Evolutionary conservation across 768 basidiomycete genomes (phyloP), one percentile per base, ranked within the genome.

Genomic region (Xanthoconium purpureum): DNA sequence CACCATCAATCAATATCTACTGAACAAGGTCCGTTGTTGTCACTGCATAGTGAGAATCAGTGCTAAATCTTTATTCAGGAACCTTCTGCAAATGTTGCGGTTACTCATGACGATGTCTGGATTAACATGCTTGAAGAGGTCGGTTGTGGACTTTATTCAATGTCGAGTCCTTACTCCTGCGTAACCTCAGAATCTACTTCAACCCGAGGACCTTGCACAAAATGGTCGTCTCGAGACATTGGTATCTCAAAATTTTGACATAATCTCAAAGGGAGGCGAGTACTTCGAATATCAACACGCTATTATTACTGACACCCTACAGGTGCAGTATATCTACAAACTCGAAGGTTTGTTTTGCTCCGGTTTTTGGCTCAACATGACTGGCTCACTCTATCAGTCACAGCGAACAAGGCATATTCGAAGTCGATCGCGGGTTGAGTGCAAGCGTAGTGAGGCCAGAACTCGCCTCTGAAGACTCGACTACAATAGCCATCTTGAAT

Each of bases 21-120:
- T 60, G 13, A 4, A 15, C 3, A 48, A 52, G 50, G 49, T 56
- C 1, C 11, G 37, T 45, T 13, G 8, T 17, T 17, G 24, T 30
- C 42, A 12, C 3, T 2, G 3, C 29, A 17, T 12, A 13, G 3
- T 1, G 13, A 46, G 17, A n/a, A n/a, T 5, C 6, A 15, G 10
- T 29, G 8, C 36, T 35, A 5, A 44, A 30, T 32, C 8, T 30
- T 37, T 14, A 5, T 39, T 37, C 10, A 52, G 55, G 44, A 39
- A 13, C 24, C 37, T 12, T 33, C 24, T 10, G 50, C 45, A 0
- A 45, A 39, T 10, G 28, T 52, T 7, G 50, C 50, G 2, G 18
- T 52, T 33, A 46, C 50, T 9, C 55, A 56, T 18, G 58, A 56
- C 20, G 35, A 47, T 44, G 46, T 33, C n/a, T 59, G 58, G 58